Evolutionary conservation across 441 rosid species (phyloP).

Genomic region (Isatis lusitanica): DNA sequence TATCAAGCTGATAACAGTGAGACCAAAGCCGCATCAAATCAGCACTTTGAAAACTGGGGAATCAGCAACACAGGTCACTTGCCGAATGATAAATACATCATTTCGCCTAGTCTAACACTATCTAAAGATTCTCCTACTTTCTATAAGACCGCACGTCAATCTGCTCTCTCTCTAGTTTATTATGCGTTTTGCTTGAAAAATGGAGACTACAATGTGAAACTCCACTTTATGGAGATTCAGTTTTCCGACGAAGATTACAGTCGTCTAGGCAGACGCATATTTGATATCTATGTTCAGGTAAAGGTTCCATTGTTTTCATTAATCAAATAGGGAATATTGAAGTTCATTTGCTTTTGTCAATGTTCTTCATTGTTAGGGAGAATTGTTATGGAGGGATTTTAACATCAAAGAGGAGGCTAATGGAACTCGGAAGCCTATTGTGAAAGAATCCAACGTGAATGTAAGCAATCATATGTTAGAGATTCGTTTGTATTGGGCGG

Average conservation of each 20-base stretch:
- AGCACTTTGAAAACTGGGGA: constrained; percentile 41
- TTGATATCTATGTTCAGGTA: constrained; percentile 71
- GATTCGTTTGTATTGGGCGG: constrained; percentile 35
- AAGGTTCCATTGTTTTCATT: neutral
- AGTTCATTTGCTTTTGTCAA: neutral
- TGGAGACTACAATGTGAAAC: constrained; percentile 46
- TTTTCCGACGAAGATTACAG: constrained; percentile 38
- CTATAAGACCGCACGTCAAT: constrained; percentile 46
- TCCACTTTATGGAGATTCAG: constrained; percentile 62
- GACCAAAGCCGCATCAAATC: constrained; percentile 45
- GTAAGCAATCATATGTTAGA: constrained; percentile 22
- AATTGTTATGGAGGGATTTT: constrained; percentile 39
- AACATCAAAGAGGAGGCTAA: constrained; percentile 47
- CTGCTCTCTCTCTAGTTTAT: constrained; percentile 58
- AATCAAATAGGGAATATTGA: neutral
- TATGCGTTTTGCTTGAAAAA: constrained; percentile 53
- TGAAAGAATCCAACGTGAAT: neutral
- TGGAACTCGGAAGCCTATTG: constrained; percentile 37
- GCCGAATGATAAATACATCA: constrained; percentile 8
- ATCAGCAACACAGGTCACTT: constrained; percentile 63
- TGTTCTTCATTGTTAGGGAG: constrained; percentile 37
- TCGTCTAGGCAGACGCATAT: constrained; percentile 48
- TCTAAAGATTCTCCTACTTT: constrained; percentile 3
- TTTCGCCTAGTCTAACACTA: constrained; percentile 42
- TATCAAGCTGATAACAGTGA: constrained; percentile 54